Base-by-base conservation (phyloP, 768 basidiomycete genomes). In the Mycena vitilis region DNA sequence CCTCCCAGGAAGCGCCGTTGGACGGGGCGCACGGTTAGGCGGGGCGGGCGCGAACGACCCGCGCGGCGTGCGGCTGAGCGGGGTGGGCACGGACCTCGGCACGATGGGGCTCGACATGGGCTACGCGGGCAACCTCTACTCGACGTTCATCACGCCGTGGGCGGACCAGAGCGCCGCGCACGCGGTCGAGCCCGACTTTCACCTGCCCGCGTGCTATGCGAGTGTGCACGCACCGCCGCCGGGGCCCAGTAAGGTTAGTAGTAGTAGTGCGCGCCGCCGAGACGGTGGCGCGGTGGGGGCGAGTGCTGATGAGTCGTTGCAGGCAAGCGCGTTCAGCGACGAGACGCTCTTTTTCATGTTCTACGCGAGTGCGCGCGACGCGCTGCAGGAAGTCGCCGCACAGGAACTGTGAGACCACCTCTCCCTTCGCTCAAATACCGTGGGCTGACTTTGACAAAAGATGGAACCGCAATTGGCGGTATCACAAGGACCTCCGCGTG, bases 311-410 rank as follows among this genome's bases (percentile, higher is more conserved):
- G 57, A 63, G 34, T 42, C 18, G 18, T 12, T 16, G n/a, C 49
- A 69, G 68, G 92, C 91, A 20, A 86, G 87, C 1, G 88, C 91
- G 57, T 97, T 99, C 81, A 93, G 92, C 79, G 96, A 98, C 78
- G 96, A 99, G 81, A 98, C 96, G 18, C 82, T 99, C 34, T 98
- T 99, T 81, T 97, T 95, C 86, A 96, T 97, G 89, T 99, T 99
- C 85, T 99, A 98, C 82, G 90, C 95, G 64, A 91, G 89, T 80
- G 95, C 96, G 65, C 84, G 94, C 75, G 96, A 99, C 81, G 91
- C 92, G 47, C 83, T 97, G 62, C 96, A 99, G 79, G 96, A 99
- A 80, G 88, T 95, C 58, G 96, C 96, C 18, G 95, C 95, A 54
- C 93, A 95, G 78, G 96, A 98, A 83, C 56, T 45, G 48, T 66